These are phyloP conservation scores for Orobanche coerulescens DNA, from an alignment of 257 asterid genomes.

Conservation along the genomic window DNA sequence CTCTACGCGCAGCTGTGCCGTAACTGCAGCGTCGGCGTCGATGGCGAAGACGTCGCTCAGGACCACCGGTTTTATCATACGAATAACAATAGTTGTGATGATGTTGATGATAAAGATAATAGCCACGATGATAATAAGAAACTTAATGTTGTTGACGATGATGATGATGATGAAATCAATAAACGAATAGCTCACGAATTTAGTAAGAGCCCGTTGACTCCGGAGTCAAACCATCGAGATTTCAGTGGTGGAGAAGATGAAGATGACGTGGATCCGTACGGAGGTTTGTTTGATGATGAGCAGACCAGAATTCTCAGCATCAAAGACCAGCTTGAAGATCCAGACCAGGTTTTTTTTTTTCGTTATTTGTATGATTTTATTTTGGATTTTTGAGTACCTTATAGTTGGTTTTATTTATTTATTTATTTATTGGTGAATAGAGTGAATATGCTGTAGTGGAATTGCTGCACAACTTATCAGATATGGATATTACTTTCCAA, in stretches of 20 bases:
- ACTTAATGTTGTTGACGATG: slow-evolving; percentile 18
- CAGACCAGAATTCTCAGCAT: slow-evolving; percentile 53
- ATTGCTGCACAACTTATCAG: slow-evolving; percentile 64
- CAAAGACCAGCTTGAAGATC: slow-evolving; percentile 77
- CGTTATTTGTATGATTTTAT: neutral
- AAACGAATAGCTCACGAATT: slow-evolving; percentile 21
- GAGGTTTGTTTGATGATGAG: slow-evolving; percentile 61
- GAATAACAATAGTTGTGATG: slow-evolving; percentile 18
- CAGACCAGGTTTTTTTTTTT: slow-evolving; percentile 44
- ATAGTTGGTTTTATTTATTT: neutral
- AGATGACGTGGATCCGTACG: slow-evolving; percentile 50
- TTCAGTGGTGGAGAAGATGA: slow-evolving; percentile 35
- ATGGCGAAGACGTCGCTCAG: slow-evolving; percentile 23
- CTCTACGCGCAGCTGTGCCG: slow-evolving; percentile 48
- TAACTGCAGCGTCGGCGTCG: slow-evolving; percentile 39
- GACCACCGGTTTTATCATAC: slow-evolving; percentile 27
- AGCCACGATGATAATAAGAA: slow-evolving; percentile 19
- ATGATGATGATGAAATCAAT: slow-evolving; percentile 21
- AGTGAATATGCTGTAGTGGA: slow-evolving; percentile 68
- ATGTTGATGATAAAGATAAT: slow-evolving; percentile 16
- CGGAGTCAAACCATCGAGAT: slow-evolving; percentile 49
- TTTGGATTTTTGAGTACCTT: neutral
- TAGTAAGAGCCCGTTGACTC: slow-evolving; percentile 63
- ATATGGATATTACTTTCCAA: slow-evolving; percentile 83
- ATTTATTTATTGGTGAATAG: slow-evolving; percentile 25